phyloP scores from a whole-genome alignment of 1,284 basidiomycete genomes.

The Apiotrichum siamense region DNA sequence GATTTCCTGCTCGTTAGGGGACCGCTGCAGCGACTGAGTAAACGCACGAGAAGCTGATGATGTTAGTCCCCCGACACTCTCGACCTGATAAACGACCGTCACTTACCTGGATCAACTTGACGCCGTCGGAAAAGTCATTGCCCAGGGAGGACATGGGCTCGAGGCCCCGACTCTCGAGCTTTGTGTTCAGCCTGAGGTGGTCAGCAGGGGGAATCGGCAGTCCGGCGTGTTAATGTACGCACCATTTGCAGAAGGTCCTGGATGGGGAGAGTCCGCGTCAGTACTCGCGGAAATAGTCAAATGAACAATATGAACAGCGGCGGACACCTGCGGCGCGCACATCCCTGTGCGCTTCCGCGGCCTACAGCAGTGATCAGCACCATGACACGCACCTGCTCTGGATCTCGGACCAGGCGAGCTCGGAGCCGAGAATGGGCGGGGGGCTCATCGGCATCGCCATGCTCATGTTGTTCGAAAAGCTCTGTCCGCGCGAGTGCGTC shows the following conservation, averaged over 20 bases:
- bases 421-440: conserved; percentile 6
- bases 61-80: not conserved
- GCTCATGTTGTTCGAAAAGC: not conserved
- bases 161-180: conserved; percentile 76
- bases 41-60: conserved; percentile 63
- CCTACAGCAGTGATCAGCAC: not conserved
- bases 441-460: conserved; percentile 3
- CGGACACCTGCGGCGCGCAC: not conserved
- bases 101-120: conserved; percentile 69
- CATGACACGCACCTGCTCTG: conserved; percentile 14
- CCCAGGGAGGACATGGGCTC: conserved; percentile 87
- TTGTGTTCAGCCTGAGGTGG: conserved; percentile 80
- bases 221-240: not conserved
- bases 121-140: conserved; percentile 87
- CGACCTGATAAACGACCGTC: no score
- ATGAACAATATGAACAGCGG: no score
- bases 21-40: not conserved
- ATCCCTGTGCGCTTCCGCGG: no score
- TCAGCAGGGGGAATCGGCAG: not conserved
- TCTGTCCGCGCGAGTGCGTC: conserved; percentile 6
- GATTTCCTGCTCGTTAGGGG: conserved; percentile 61
- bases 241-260: conserved; percentile 47
- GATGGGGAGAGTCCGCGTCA: conserved; percentile 6
- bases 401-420: conserved; percentile 18
- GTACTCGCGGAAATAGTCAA: no score